Evolutionary conservation across 768 basidiomycete genomes (phyloP).

Genomic region (Paxillus rubicundulus): DNA sequence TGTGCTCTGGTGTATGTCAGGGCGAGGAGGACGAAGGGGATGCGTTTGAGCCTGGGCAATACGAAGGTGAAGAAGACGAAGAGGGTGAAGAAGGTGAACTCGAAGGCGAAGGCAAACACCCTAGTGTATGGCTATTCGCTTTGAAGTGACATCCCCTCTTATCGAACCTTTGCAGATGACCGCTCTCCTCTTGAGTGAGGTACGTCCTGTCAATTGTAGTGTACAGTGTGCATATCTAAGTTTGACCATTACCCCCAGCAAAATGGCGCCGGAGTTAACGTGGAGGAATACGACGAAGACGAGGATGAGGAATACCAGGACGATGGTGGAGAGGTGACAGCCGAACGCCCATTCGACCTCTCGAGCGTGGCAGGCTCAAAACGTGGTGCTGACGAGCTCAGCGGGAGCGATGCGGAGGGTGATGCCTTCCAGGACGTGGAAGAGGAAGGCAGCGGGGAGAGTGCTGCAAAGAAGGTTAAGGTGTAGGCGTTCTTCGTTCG

Average conservation of each 20-base stretch:
- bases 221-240: background rate
- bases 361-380: constrained; percentile 20
- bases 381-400: constrained; percentile 24
- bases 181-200: constrained; percentile 21
- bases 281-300: constrained; percentile 14
- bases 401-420: constrained; percentile 2
- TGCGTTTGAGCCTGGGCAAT: background rate
- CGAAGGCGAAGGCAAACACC: constrained; percentile 1
- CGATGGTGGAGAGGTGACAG: constrained; percentile 7
- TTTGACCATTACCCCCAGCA: background rate
- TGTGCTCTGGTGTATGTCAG: constrained; percentile 7
- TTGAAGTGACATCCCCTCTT: constrained; percentile 1
- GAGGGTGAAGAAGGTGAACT: constrained; percentile 10
- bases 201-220: background rate
- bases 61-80: constrained; percentile 14
- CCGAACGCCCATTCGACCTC: constrained; percentile 4
- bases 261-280: constrained; percentile 13
- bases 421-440: constrained; percentile 12
- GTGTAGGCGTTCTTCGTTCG: constrained; percentile 13
- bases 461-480: constrained; percentile 23
- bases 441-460: constrained; percentile 4
- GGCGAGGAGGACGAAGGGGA: constrained; percentile 14
- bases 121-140: constrained; percentile 3
- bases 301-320: constrained; percentile 22
- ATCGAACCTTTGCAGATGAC: constrained; percentile 19